A percentile compares a stretch with the other conserved stretches of the same genome.
These are phyloP conservation scores for Solanum infundibuliforme DNA, from an alignment of 257 asterid genomes.

Conservation along the genomic window DNA sequence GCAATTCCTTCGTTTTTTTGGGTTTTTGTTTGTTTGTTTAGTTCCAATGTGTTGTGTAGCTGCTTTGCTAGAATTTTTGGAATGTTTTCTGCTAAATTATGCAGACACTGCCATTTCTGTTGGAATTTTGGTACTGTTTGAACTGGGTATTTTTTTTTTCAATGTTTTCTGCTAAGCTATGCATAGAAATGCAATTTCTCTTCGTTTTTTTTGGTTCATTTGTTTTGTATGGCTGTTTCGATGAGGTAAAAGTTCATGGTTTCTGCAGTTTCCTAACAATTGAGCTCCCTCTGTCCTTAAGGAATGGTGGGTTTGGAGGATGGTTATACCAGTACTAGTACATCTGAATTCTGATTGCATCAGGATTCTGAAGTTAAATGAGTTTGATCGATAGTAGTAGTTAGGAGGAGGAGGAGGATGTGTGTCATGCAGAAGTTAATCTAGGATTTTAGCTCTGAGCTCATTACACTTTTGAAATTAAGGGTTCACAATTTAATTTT, in stretches of 20 bases:
- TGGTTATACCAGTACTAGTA: background rate
- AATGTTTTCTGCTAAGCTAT: background rate
- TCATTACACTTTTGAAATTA: background rate
- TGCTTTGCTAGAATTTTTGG: background rate
- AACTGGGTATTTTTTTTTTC: background rate
- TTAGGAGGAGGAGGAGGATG: background rate
- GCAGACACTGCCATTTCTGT: background rate
- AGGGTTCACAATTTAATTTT: background rate
- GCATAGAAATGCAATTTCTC: background rate
- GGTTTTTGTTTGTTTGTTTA: background rate
- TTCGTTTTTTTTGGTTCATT: background rate
- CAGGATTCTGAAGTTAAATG: background rate
- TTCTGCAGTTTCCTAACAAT: background rate
- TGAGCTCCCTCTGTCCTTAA: background rate
- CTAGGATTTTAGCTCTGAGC: background rate
- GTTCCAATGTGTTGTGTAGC: background rate
- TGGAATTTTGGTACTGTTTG: background rate
- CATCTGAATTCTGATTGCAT: background rate
- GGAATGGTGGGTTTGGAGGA: background rate
- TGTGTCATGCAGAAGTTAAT: background rate
- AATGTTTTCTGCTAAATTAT: background rate
- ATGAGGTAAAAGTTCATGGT: background rate
- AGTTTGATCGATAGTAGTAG: background rate
- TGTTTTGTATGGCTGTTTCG: background rate
- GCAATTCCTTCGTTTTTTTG: background rate